These are phyloP conservation scores for Podaxis mareebaensis DNA, from an alignment of 768 basidiomycete genomes.

Conservation along the genomic window DNA sequence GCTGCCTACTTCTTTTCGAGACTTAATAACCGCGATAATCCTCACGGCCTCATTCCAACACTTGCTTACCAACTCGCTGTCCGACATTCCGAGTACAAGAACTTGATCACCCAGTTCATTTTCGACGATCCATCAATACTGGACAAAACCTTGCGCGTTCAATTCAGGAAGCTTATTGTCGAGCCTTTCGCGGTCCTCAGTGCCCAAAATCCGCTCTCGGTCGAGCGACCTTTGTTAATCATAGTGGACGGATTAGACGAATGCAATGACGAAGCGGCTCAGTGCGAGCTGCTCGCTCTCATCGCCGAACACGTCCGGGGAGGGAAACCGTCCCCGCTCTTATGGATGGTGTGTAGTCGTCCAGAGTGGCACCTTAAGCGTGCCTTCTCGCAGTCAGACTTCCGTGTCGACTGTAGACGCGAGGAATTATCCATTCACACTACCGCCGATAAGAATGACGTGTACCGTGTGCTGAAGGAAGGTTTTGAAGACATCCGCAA, in stretches of 20 bases:
- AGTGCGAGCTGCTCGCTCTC: background rate
- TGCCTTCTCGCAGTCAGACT: background rate
- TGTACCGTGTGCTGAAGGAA: no score
- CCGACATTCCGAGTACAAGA: background rate
- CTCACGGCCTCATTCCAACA: background rate
- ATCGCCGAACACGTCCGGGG: background rate
- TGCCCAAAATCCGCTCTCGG: no score
- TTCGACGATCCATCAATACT: background rate
- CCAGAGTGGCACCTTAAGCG: conserved; percentile 1
- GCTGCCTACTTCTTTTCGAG: conserved; percentile 15
- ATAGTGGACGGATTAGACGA: conserved; percentile 17
- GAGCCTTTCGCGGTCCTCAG: background rate
- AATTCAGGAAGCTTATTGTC: conserved; percentile 7
- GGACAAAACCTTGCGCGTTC: conserved; percentile 1
- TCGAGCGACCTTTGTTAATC: background rate
- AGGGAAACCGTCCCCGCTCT: background rate
- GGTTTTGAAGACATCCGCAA: no score
- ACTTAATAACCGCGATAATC: background rate
- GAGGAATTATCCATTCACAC: background rate
- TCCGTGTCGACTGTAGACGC: background rate
- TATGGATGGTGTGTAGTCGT: conserved; percentile 5
- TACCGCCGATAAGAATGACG: background rate
- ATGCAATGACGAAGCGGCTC: background rate
- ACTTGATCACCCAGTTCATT: background rate
- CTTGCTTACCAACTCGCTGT: conserved; percentile 12